These are phyloP conservation scores for Agrocybe pediades DNA, from an alignment of 768 basidiomycete genomes.

Conservation along the genomic window DNA sequence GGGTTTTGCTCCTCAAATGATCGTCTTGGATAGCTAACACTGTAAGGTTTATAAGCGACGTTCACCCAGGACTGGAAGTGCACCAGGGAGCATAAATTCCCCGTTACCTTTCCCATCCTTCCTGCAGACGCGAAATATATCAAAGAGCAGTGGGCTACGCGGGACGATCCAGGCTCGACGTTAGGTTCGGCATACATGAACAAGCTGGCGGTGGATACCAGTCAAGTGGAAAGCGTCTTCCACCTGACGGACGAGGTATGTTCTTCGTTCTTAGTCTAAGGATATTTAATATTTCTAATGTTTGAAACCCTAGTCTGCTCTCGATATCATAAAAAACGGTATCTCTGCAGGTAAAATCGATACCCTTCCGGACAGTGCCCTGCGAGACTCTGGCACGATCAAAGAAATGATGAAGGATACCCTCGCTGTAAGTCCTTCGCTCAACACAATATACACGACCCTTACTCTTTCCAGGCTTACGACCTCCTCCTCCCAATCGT, in stretches of 20 bases:
- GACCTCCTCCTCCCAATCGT: slow-evolving; percentile 16
- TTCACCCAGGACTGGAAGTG: slow-evolving; percentile 22
- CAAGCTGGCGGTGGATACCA: slow-evolving; percentile 28
- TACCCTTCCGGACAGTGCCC: slow-evolving; percentile 17
- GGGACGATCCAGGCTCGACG: slow-evolving; percentile 12
- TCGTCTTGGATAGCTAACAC: too few species aligned
- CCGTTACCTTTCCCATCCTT: slow-evolving; percentile 19
- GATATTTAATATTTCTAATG: not conserved
- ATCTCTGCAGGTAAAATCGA: slow-evolving; percentile 17
- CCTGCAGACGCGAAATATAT: slow-evolving; percentile 22
- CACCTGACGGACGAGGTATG: not conserved
- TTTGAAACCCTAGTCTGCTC: slow-evolving; percentile 17
- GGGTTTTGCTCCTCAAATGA: too few species aligned
- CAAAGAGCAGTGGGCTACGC: slow-evolving; percentile 18
- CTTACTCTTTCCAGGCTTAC: slow-evolving; percentile 15
- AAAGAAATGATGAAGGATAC: slow-evolving; percentile 29
- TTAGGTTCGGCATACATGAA: slow-evolving; percentile 20
- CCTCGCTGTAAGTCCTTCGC: slow-evolving; percentile 20
- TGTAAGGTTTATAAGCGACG: not conserved
- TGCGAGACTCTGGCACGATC: slow-evolving; percentile 22
- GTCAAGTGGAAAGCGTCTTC: slow-evolving; percentile 27
- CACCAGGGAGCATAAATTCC: slow-evolving; percentile 24
- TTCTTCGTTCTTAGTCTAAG: not conserved
- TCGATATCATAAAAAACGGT: slow-evolving; percentile 22
- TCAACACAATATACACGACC: not conserved